Evolutionary conservation across 352 stramenopile species (phyloP).

Genomic region (Pelagophyceae sp.): DNA sequence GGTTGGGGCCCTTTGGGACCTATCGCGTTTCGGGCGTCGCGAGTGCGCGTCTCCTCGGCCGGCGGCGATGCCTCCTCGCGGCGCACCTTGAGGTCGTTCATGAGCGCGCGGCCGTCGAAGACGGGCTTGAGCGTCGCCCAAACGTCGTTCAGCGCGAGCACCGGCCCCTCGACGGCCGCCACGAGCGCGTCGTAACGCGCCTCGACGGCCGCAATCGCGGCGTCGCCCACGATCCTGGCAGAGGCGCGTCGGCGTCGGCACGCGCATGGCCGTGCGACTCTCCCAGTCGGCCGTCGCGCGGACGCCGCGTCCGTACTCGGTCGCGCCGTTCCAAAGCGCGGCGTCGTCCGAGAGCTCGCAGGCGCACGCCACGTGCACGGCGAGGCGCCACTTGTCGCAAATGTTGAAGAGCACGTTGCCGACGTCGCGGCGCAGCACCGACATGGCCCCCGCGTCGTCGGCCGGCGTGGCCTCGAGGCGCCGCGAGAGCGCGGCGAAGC

Average conservation of each 20-base stretch:
- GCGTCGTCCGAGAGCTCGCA: not conserved
- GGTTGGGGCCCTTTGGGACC: not conserved
- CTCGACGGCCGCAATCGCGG: not conserved
- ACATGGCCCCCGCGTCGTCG: not conserved
- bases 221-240: not conserved
- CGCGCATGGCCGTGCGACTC: no score
- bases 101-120: conserved; percentile 9
- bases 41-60: no score
- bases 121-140: not conserved
- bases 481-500: not conserved
- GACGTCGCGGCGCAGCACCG: not conserved
- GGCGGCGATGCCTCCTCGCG: no score
- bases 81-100: not conserved
- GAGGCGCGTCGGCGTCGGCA: no score
- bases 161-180: not conserved
- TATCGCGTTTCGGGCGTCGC: not conserved
- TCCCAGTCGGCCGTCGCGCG: no score
- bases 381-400: not conserved
- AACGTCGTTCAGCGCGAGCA: not conserved
- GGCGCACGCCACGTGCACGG: not conserved
- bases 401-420: conserved; percentile 16
- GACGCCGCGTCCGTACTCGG: no score
- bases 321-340: not conserved
- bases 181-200: not conserved
- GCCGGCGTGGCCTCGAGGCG: not conserved